phyloP scores from a whole-genome alignment of 192 early-diverging fungal genomes.

The Linnemannia elongata region DNA sequence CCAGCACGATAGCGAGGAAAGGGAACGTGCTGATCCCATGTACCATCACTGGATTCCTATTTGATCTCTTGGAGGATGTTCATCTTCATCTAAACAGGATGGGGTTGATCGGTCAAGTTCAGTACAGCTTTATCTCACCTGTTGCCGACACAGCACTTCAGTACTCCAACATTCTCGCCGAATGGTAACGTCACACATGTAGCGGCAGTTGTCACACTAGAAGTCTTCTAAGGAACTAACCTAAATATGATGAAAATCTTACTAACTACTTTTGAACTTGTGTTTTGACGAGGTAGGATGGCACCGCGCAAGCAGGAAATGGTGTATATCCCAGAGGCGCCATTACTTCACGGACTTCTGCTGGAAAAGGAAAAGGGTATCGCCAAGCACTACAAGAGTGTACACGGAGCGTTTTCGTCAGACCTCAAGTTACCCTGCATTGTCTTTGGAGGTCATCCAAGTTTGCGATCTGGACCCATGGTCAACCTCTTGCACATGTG shows the following conservation, averaged over 20 bases:
- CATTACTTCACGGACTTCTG: constrained; percentile 65
- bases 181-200: constrained; percentile 71
- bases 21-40: constrained; percentile 81
- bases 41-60: constrained; percentile 77
- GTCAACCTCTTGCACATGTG: constrained; percentile 61
- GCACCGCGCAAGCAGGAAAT: constrained; percentile 72
- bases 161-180: constrained; percentile 86
- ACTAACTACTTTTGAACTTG: background rate
- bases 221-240: background rate
- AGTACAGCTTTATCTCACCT: constrained; percentile 80
- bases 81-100: constrained; percentile 66
- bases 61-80: constrained; percentile 79
- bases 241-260: constrained; percentile 61
- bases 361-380: constrained; percentile 59
- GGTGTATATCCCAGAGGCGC: constrained; percentile 75
- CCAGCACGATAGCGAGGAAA: constrained; percentile 38
- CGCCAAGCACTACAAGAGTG: constrained; percentile 59
- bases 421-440: constrained; percentile 71
- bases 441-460: constrained; percentile 69
- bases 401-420: constrained; percentile 45
- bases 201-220: too few species aligned
- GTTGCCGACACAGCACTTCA: constrained; percentile 83
- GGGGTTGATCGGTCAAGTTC: constrained; percentile 69
- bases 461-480: constrained; percentile 60
- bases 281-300: constrained; percentile 60